Evolutionary conservation across 352 stramenopile species (phyloP).

Genomic region (Globisporangium cederbergense): DNA sequence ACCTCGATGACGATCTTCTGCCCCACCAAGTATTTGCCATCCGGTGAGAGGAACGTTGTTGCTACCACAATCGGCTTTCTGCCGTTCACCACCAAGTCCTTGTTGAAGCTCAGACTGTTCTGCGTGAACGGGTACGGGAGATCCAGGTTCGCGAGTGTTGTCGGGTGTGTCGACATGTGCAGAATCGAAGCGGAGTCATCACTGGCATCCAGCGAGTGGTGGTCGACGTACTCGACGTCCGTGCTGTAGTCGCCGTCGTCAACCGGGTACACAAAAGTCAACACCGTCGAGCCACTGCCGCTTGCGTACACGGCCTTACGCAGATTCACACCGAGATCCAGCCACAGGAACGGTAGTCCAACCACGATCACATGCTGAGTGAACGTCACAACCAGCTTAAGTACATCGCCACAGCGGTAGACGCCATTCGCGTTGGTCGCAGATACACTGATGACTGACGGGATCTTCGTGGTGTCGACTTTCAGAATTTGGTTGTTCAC

Average conservation of each 20-base stretch:
- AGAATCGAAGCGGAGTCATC: constrained; percentile 43
- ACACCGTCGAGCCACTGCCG: constrained; percentile 44
- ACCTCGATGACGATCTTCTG: constrained; percentile 62
- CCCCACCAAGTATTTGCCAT: constrained; percentile 57
- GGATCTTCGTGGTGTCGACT: constrained; percentile 57
- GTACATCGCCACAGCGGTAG: constrained; percentile 66
- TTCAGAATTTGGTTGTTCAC: constrained; percentile 36
- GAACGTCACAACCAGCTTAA: constrained; percentile 58
- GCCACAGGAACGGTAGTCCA: constrained; percentile 58
- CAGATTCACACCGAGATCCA: constrained; percentile 51
- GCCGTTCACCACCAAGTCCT: constrained; percentile 65
- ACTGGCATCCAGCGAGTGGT: constrained; percentile 73
- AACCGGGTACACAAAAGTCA: constrained; percentile 71
- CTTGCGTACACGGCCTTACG: constrained; percentile 52
- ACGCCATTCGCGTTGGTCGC: constrained; percentile 39
- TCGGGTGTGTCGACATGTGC: constrained; percentile 65
- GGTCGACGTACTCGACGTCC: constrained; percentile 79
- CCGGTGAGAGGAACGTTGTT: constrained; percentile 47
- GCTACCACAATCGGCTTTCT: constrained; percentile 56
- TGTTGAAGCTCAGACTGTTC: constrained; percentile 66
- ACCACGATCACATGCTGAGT: constrained; percentile 69
- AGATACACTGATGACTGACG: constrained; percentile 49
- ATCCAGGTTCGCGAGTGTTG: constrained; percentile 57
- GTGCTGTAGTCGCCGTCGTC: constrained; percentile 67
- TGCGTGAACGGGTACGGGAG: constrained; percentile 66